These are phyloP conservation scores for Anthracocystis panici-leucophaei DNA, from an alignment of 1,284 basidiomycete species.

Conservation along the genomic window DNA sequence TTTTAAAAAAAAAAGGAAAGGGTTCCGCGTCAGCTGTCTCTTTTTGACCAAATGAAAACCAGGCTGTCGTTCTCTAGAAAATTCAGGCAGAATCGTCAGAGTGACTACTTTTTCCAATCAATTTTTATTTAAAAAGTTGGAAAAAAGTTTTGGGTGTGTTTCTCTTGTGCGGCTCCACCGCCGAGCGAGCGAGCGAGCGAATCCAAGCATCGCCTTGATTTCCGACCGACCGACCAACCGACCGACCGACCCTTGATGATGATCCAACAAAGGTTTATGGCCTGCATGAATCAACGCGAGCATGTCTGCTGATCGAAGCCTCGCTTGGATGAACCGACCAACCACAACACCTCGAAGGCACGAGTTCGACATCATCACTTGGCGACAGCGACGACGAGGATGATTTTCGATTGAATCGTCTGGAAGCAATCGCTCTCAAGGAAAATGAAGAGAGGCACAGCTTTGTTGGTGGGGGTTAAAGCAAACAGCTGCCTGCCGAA, in stretches of 20 bases:
- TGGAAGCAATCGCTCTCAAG: too few species aligned
- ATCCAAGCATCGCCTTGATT: background rate
- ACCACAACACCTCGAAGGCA: background rate
- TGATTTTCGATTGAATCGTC: too few species aligned
- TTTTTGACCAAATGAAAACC: background rate
- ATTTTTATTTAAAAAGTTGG: background rate
- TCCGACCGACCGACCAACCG: background rate
- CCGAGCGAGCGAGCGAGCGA: background rate
- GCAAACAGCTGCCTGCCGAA: too few species aligned
- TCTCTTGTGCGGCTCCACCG: background rate
- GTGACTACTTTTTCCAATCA: constrained; percentile 5
- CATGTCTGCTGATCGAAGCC: background rate
- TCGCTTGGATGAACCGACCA: constrained; percentile 3
- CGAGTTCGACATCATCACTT: too few species aligned
- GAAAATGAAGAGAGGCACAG: too few species aligned
- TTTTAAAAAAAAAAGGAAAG: background rate
- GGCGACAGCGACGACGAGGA: too few species aligned
- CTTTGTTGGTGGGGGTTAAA: too few species aligned
- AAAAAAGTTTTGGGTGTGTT: background rate
- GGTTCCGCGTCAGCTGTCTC: background rate
- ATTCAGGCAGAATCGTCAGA: constrained; percentile 10
- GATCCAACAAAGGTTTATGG: background rate
- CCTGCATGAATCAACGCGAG: too few species aligned
- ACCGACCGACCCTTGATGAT: background rate
- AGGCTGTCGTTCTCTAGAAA: constrained; percentile 1